Conservation (phyloP, 495 filamentous ascomycete genomes). For the Tuber brumale region DNA sequence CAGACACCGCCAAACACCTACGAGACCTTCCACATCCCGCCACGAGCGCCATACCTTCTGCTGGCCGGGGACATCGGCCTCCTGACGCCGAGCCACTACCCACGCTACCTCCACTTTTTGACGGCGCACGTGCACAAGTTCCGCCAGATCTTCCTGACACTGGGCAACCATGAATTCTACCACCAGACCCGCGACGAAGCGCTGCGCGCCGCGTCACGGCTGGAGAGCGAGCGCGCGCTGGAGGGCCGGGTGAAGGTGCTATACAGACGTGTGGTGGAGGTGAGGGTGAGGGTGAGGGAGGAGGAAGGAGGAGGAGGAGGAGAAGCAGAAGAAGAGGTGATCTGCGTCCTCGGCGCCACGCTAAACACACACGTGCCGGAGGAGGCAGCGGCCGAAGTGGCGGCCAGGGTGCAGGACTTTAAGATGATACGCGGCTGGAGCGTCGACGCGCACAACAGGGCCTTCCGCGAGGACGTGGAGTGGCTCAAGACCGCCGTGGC, state of each 20-base stretch:
- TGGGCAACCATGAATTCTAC: constrained; percentile 59
- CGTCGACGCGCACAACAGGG: constrained; percentile 47
- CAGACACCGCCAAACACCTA: constrained; percentile 47
- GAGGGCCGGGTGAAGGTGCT: constrained; percentile 48
- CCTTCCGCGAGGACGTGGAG: constrained; percentile 45
- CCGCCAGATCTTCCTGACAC: constrained; percentile 49
- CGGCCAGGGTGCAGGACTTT: constrained; percentile 49
- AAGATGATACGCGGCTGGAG: constrained; percentile 50
- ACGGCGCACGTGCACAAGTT: constrained; percentile 47
- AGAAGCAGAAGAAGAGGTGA: neutral
- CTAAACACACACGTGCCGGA: constrained; percentile 51
- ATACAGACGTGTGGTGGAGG: constrained; percentile 46
- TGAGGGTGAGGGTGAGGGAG: neutral
- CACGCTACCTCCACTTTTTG: constrained; percentile 50
- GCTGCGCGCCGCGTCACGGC: constrained; percentile 45
- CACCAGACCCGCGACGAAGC: constrained; percentile 43
- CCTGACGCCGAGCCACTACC: constrained; percentile 48
- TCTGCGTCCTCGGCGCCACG: constrained; percentile 51
- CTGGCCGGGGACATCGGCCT: constrained; percentile 56
- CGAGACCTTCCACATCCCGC: constrained; percentile 47
- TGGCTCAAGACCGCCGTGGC: constrained; percentile 48
- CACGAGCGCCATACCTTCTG: constrained; percentile 49
- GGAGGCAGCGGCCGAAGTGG: constrained; percentile 43
- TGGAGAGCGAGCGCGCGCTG: constrained; percentile 47
- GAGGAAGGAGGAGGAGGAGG: neutral